phyloP scores from a whole-genome alignment of 2,329 filamentous ascomycete genomes.

The Ampelomyces quisqualis region DNA sequence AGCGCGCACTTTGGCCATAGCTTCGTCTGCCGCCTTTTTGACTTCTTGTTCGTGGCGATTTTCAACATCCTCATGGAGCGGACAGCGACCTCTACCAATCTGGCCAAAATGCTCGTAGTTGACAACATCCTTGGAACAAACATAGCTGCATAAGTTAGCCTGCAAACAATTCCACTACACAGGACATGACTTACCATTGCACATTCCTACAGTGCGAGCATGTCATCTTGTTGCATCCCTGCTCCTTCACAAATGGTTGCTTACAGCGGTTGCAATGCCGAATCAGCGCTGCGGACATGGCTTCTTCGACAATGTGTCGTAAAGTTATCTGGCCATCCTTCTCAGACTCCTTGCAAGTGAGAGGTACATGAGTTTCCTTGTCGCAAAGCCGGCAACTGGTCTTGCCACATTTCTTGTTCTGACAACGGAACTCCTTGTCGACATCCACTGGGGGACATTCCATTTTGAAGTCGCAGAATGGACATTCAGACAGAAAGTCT shows the following conservation, averaged over 20 bases:
- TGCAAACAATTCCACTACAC: too few relatives aligned
- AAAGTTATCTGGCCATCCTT: slow-evolving; percentile 61
- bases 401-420: slow-evolving; percentile 63
- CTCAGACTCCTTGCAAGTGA: slow-evolving; percentile 65
- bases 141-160: slow-evolving; percentile 56
- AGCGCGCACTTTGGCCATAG: slow-evolving; percentile 56
- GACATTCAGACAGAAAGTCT: slow-evolving; percentile 72
- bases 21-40: slow-evolving; percentile 59
- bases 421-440: slow-evolving; percentile 73
- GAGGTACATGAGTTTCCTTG: slow-evolving; percentile 68
- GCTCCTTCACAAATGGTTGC: slow-evolving; percentile 76
- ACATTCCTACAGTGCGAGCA: slow-evolving; percentile 61
- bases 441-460: slow-evolving; percentile 67
- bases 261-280: slow-evolving; percentile 71
- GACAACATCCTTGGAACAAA: slow-evolving; percentile 66
- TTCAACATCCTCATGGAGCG: slow-evolving; percentile 65
- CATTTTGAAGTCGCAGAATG: slow-evolving; percentile 79
- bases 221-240: slow-evolving; percentile 81
- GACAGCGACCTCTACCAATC: slow-evolving; percentile 53
- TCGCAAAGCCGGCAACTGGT: slow-evolving; percentile 60
- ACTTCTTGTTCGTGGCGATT: slow-evolving; percentile 65
- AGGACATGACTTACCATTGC: slow-evolving; percentile 53
- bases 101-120: slow-evolving; percentile 72
- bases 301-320: slow-evolving; percentile 74
- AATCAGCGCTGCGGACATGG: slow-evolving; percentile 77